These are phyloP conservation scores for Hygrocybe coccinea DNA, from an alignment of 768 basidiomycete genomes.

Conservation along the genomic window DNA sequence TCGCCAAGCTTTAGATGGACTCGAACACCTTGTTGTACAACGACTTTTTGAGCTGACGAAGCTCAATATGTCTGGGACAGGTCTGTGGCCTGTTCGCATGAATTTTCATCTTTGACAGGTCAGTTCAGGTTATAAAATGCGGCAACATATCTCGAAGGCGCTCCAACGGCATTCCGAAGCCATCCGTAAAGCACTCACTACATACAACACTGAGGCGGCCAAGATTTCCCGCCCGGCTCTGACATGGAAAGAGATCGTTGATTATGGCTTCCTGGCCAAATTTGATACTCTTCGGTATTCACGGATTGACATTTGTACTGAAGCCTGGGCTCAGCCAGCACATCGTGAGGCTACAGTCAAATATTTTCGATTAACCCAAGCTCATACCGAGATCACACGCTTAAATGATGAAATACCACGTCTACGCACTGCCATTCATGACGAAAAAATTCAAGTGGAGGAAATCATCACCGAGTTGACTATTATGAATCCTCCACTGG, in stretches of 20 bases:
- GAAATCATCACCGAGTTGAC: background rate
- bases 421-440: constrained; percentile 11
- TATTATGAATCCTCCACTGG: background rate
- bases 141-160: constrained; percentile 31
- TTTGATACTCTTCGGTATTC: constrained; percentile 31
- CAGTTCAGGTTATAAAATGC: constrained; percentile 31
- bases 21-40: background rate
- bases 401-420: constrained; percentile 22
- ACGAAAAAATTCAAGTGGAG: constrained; percentile 5
- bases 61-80: constrained; percentile 18
- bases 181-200: constrained; percentile 26
- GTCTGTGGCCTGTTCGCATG: constrained; percentile 19
- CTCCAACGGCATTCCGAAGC: constrained; percentile 27
- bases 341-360: constrained; percentile 23
- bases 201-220: constrained; percentile 28
- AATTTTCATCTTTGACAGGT: background rate
- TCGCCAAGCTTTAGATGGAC: background rate
- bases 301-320: constrained; percentile 21
- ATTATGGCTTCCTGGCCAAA: constrained; percentile 23
- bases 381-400: constrained; percentile 27
- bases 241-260: constrained; percentile 17
- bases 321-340: constrained; percentile 25
- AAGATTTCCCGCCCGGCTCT: constrained; percentile 15
- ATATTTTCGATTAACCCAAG: constrained; percentile 25
- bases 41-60: constrained; percentile 14